These are phyloP conservation scores for Candida frijolesensis DNA, from an alignment of 1,139 yeast genomes.

Conservation along the genomic window DNA sequence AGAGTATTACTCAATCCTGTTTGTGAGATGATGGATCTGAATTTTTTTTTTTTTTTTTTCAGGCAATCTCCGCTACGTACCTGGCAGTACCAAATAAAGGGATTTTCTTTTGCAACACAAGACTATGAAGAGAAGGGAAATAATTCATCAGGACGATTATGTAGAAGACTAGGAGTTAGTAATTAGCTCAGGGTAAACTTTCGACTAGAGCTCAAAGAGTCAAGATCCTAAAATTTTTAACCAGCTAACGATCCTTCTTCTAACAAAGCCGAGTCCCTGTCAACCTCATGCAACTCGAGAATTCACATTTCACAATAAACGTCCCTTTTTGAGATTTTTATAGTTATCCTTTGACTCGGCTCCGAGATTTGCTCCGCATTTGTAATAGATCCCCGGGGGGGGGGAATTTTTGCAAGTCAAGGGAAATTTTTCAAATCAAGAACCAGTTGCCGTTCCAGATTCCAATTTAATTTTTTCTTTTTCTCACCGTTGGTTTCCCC, in stretches of 20 bases:
- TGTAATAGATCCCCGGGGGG: neutral
- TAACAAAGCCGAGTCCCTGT: neutral
- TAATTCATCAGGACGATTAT: no score
- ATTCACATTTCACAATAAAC: neutral
- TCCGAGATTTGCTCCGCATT: slow-evolving; percentile 1
- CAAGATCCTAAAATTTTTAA: neutral
- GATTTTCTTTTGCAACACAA: no score
- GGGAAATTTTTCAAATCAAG: neutral
- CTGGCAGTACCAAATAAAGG: no score
- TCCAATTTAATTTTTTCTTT: neutral
- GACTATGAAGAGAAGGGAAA: no score
- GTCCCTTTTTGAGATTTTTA: neutral
- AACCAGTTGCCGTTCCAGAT: neutral
- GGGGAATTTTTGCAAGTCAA: neutral
- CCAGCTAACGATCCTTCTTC: neutral
- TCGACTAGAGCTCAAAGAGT: no score
- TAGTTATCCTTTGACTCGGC: neutral
- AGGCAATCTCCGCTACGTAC: no score
- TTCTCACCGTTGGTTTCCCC: neutral
- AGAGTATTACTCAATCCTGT: neutral
- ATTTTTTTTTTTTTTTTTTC: neutral
- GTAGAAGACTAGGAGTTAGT: no score
- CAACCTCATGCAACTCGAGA: neutral
- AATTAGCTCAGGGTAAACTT: no score
- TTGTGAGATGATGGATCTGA: neutral